A percentile compares a stretch with the other conserved stretches of the same genome.
Evolutionary conservation across 2,329 filamentous ascomycete species (phyloP).

Genomic region (Pseudocercospora eumusae): DNA sequence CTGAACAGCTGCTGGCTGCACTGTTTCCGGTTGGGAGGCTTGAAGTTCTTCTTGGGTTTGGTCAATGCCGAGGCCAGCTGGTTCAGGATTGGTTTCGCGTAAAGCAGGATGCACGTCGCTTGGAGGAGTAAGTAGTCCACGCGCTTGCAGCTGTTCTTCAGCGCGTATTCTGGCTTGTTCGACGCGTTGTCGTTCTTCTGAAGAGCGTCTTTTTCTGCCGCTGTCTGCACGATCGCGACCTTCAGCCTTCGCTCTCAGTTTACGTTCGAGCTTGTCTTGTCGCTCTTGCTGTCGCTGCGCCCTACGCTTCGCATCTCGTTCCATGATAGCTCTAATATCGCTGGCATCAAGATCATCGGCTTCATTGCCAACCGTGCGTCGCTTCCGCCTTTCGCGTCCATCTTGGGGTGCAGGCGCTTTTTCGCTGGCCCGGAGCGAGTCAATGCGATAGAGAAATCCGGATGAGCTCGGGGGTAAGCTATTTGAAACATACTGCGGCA

Average conservation of each 20-base stretch:
- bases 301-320: slow-evolving; percentile 77
- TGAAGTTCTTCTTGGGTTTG: slow-evolving; percentile 13
- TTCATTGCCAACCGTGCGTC: slow-evolving; percentile 65
- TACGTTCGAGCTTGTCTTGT: slow-evolving; percentile 65
- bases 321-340: slow-evolving; percentile 83
- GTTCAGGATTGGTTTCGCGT: slow-evolving; percentile 28
- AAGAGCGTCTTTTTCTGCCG: slow-evolving; percentile 47
- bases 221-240: slow-evolving; percentile 57
- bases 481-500: slow-evolving; percentile 58
- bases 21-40: slow-evolving; percentile 2
- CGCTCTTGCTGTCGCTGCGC: slow-evolving; percentile 72
- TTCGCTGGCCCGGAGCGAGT: slow-evolving; percentile 21
- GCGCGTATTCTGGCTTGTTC: slow-evolving; percentile 28
- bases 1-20: background rate
- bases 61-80: slow-evolving; percentile 37
- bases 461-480: slow-evolving; percentile 29
- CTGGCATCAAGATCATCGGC: slow-evolving; percentile 84
- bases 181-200: slow-evolving; percentile 53
- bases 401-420: slow-evolving; percentile 35
- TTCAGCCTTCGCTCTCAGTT: slow-evolving; percentile 61
- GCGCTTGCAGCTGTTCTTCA: slow-evolving; percentile 34
- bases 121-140: slow-evolving; percentile 31
- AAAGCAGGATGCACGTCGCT: slow-evolving; percentile 41
- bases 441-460: slow-evolving; percentile 28
- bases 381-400: slow-evolving; percentile 48